Base-by-base conservation (phyloP, 768 basidiomycete species). In the Amanita rimosa region DNA sequence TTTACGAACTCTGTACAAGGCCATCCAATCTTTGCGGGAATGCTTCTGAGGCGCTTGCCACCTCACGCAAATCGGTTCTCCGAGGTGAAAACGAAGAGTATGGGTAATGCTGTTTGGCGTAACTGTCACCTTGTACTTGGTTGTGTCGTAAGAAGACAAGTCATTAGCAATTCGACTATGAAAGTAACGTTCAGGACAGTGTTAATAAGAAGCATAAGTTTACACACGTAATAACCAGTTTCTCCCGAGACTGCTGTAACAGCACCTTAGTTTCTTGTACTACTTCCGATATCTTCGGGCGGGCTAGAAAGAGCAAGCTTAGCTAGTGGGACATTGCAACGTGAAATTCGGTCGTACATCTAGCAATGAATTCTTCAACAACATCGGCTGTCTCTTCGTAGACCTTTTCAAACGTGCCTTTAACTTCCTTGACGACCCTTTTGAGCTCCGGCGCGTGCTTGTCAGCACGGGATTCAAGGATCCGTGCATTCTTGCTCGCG, bases 1-100 rank as follows among this genome's bases (percentile, higher is more conserved):
- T 31, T 31, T 41, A 60, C 70, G 35, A 56, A 88, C 88, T 61
- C 84, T 74, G 60, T 92, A 92, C 21, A 97, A 78, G 11, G 94
- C 96, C 58, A 99, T 86, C 96, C 96, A 98, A 62, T 99, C 96
- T 56, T 81, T 80, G 10, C 88, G 75, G 10, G 93, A 94, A 60
- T 97, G 95, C 47, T 79, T 75, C 31, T 70, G 65, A 1, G 95
- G 94, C 1, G 89, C 94, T 54, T 81, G 78, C 94, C 94, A 98
- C 41, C 76, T 75, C 40, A 99, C 73, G 2, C 64, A 73, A 56
- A 99, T 92, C 1, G 87, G 82, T 62, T 98, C 90, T 29, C 96
- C 96, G 42, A 97, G 78, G 61, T 90, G 85, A 75, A 85, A 98
- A 3, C 78, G 75, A 21, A 70, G 69, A 6, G 68, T 57, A 5